A percentile compares a stretch with the other conserved stretches of the same genome.
Conservation (phyloP, 2,329 filamentous ascomycete species). For the Taxawa tesnikishii region DNA sequence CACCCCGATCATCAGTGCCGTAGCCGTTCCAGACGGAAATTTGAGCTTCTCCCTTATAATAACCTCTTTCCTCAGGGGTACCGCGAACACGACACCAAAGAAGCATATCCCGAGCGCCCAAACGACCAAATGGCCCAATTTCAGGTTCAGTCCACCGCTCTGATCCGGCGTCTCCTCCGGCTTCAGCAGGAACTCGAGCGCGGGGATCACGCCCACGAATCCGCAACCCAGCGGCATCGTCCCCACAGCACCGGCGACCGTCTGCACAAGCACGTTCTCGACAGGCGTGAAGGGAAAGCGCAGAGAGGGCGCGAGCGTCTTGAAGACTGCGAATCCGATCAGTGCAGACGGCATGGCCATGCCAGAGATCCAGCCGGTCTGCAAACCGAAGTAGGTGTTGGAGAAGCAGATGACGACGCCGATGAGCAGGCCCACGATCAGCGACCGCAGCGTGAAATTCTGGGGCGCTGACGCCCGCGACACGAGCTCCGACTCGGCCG, state of each 20-base stretch:
- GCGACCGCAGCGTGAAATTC: slow-evolving; percentile 75
- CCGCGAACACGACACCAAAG: slow-evolving; percentile 93
- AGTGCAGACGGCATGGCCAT: slow-evolving; percentile 97
- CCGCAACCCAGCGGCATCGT: slow-evolving; percentile 95
- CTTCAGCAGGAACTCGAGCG: slow-evolving; percentile 73
- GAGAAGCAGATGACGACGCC: slow-evolving; percentile 89
- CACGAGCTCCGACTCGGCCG: slow-evolving; percentile 9
- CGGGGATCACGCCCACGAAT: slow-evolving; percentile 89
- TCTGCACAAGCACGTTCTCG: slow-evolving; percentile 94
- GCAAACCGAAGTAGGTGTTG: slow-evolving; percentile 98
- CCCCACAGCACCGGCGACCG: slow-evolving; percentile 86
- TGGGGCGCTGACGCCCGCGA: slow-evolving; percentile 31
- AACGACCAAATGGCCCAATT: slow-evolving; percentile 64
- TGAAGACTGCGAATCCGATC: slow-evolving; percentile 91
- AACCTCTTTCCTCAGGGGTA: slow-evolving; percentile 79
- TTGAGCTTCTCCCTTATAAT: slow-evolving; percentile 86
- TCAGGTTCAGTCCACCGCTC: slow-evolving; percentile 16
- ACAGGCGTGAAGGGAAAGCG: slow-evolving; percentile 79
- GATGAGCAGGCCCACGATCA: slow-evolving; percentile 68
- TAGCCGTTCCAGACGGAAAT: slow-evolving; percentile 92
- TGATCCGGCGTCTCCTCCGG: slow-evolving; percentile 46
- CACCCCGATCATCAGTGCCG: slow-evolving; percentile 82
- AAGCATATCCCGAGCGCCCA: slow-evolving; percentile 93
- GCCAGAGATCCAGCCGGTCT: slow-evolving; percentile 71
- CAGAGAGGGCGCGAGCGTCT: slow-evolving; percentile 58